Evolutionary conservation across 1,284 basidiomycete genomes (phyloP).

Genomic region (Rhodotorula mucilaginosa): DNA sequence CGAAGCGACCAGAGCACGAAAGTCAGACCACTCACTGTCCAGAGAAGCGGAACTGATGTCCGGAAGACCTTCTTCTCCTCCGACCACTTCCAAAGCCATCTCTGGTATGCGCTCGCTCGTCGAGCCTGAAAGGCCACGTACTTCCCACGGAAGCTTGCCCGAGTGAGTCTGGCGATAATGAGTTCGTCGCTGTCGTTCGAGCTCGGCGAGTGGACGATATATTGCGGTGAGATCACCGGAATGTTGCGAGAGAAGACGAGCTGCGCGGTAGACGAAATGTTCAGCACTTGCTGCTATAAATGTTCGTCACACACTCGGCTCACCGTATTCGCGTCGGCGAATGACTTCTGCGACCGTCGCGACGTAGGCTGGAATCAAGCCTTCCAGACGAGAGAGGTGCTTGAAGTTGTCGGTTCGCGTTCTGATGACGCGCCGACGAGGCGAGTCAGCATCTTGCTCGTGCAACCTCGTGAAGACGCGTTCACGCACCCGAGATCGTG

Average conservation of each 20-base stretch:
- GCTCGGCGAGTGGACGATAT: conserved; percentile 26
- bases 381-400: conserved; percentile 82
- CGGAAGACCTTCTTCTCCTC: conserved; percentile 28
- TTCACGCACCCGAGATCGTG: conserved; percentile 38
- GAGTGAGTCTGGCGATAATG: conserved; percentile 39
- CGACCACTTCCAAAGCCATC: conserved; percentile 33
- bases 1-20: too few relatives aligned
- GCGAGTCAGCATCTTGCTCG: too few relatives aligned
- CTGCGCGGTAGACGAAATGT: conserved; percentile 15
- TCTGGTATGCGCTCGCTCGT: conserved; percentile 27
- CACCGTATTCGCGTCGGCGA: conserved; percentile 75
- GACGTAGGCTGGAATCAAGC: conserved; percentile 88
- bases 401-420: conserved; percentile 67
- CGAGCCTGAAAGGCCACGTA: conserved; percentile 32
- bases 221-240: conserved; percentile 28
- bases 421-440: not conserved
- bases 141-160: conserved; percentile 45
- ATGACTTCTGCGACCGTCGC: conserved; percentile 89
- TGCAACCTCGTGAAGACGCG: too few relatives aligned
- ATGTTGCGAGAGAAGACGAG: conserved; percentile 36
- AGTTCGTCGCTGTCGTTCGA: conserved; percentile 37
- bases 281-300: not conserved
- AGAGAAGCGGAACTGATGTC: conserved; percentile 39
- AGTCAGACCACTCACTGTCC: not conserved
- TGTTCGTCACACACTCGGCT: not conserved